Conservation (phyloP, 2,329 filamentous ascomycete species). For the Fonsecaea pedrosoi region DNA sequence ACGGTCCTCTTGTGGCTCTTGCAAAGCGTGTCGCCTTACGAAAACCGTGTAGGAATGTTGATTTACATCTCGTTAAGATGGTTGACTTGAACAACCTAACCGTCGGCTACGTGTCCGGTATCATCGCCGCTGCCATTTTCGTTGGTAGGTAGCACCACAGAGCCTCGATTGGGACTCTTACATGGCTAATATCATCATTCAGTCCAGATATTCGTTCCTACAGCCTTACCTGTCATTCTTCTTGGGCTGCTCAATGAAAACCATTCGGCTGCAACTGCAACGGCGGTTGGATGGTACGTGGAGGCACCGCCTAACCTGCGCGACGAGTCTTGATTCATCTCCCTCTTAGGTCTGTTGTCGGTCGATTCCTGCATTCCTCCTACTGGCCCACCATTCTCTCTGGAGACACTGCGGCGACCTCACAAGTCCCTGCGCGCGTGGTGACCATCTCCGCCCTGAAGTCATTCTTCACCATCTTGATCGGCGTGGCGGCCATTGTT, state of each 20-base stretch:
- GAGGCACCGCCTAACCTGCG: neutral
- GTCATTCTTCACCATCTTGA: constrained; percentile 37
- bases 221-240: constrained; percentile 47
- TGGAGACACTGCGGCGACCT: constrained; percentile 46
- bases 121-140: constrained; percentile 49
- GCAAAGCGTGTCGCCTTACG: neutral
- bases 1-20: neutral
- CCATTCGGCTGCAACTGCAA: constrained; percentile 47
- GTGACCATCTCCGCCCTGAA: neutral
- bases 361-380: constrained; percentile 47
- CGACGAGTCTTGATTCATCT: neutral
- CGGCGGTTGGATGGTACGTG: constrained; percentile 6
- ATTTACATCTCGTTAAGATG: constrained; percentile 3
- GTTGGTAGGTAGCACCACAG: constrained; percentile 35
- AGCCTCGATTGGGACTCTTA: neutral
- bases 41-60: neutral
- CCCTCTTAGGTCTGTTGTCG: constrained; percentile 46
- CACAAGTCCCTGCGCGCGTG: constrained; percentile 43
- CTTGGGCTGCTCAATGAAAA: constrained; percentile 47
- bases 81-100: constrained; percentile 37
- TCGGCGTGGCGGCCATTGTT: constrained; percentile 52
- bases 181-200: neutral
- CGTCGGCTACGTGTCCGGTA: constrained; percentile 49
- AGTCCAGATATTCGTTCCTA: constrained; percentile 47
- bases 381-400: constrained; percentile 53